Evolutionary conservation across 352 stramenopile genomes (phyloP), one percentile per base, ranked within the genome.

Genomic region (Phytophthora pistaciae): DNA sequence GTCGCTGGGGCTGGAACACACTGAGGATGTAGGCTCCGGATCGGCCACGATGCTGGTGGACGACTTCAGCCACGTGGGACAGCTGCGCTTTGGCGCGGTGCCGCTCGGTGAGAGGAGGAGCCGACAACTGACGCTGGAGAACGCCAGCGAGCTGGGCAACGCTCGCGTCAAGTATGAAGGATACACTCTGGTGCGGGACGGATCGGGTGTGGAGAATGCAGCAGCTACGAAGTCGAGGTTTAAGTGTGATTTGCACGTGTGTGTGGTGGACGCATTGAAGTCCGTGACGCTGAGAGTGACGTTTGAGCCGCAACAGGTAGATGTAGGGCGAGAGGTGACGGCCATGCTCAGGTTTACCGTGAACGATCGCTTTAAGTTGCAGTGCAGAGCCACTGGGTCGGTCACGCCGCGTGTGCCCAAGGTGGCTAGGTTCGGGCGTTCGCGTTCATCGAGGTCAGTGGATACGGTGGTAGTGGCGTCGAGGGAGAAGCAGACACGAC

Each of bases 151-250:
- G 20, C 31, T 77, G 23, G 79, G 82, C 23, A 89, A 87, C 56
- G 85, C 81, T 8, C 80, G 84, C 21, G 68, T 95, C 49, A 90
- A 92, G 55, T 91, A 91, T 54, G 85, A 93, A 65, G 85, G 87
- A 8, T 91, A 88, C 67, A 20, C 66, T 3, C 70, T 93, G 18
- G 52, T 75, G n/a, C 74, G 38, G 42, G 48, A 66, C 1, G 49
- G 56, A 23, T 13, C 29, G 1, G 48, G 64, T 20, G 31, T 61
- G 7, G 55, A 66, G 48, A 72, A 64, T 52, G n/a, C 44, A 52
- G 20, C 16, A 7, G 16, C 44, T 5, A 18, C 42, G 5, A 79
- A 77, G 40, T 50, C 48, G 2, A 79, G 87, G 6, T 92, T 94
- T 66, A 91, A 88, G 50, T 94, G 87, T 61, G 87, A 94, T 54